These are phyloP conservation scores for Sarocladium oryzae DNA, from an alignment of 2,329 filamentous ascomycete species.

Conservation along the genomic window DNA sequence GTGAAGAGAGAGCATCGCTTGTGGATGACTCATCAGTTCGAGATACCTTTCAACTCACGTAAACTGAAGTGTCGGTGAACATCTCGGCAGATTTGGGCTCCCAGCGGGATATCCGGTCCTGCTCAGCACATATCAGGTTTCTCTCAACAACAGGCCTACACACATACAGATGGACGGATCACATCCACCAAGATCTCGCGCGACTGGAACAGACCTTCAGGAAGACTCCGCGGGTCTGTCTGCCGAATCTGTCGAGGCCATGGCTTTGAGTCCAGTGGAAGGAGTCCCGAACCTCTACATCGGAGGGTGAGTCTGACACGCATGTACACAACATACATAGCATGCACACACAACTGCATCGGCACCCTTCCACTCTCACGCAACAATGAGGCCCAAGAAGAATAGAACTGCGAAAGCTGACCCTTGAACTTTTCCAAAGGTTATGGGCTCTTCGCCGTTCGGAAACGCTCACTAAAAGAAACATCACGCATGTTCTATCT, in stretches of 20 bases:
- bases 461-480: constrained; percentile 60
- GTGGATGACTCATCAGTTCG: no score
- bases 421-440: constrained; percentile 36
- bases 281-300: constrained; percentile 35
- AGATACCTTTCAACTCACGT: no score
- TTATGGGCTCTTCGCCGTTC: constrained; percentile 72
- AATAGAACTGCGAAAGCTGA: no score
- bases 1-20: no score
- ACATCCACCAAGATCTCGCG: neutral
- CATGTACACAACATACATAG: no score
- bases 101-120: no score
- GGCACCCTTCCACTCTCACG: neutral
- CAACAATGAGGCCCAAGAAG: no score
- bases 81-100: no score
- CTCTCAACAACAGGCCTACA: no score
- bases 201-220: constrained; percentile 16
- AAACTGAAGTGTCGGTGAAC: no score
- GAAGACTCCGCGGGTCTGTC: constrained; percentile 18
- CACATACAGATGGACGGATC: neutral
- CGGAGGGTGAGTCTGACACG: constrained; percentile 31
- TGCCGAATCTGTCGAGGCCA: constrained; percentile 16
- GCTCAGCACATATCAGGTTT: no score
- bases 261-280: constrained; percentile 37
- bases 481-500: constrained; percentile 88
- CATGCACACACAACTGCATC: neutral